Evolutionary conservation across 1,139 yeast genomes (phyloP), one percentile per base, ranked within the genome.

Genomic region (Torulaspora pretoriensis): DNA sequence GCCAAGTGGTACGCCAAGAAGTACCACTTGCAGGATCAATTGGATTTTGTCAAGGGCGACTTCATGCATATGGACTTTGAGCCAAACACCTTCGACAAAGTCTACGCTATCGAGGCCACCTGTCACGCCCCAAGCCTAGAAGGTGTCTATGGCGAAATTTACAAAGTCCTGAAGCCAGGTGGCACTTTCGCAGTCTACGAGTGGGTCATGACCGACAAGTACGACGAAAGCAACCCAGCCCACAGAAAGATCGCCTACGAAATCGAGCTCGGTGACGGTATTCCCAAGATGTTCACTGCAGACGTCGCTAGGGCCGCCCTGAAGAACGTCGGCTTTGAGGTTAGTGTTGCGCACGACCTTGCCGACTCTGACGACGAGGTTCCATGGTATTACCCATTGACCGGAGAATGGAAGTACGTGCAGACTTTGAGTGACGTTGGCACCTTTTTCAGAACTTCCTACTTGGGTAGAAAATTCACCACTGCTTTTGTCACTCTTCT

Each of bases 31-130:
- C 81, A 77, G 51, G 75, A 85, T 65, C 83, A 88, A 70, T 74
- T 90, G 63, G 74, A 80, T 24, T 90, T 86, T 60, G 96, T 89
- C 60, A 92, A 92, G 73, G 98, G 98, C 58, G 98, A 92, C 69
- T 92, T 92, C 74, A 94, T 92, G 98, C 95, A 90, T 69, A 88
- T 92, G 97, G 97, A 92, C 61, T 90, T 94, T 61, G 88, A 82
- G 67, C 83, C 85, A 54, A 84, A 81, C 63, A 68, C 90, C 29
- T 92, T 94, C 64, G 98, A 92, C 68, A 96, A 96, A 39, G 98
- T 92, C 36, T 92, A 92, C 63, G 97, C 98, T 50, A 92, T 92
- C 64, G 98, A 92, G 73, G 98, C 98, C 47, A 92, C 98, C 35
- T 96, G 89, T 49, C 98, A 92, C 65, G 98, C 98, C 23, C 98